Conservation (phyloP, 2,329 filamentous ascomycete species). For the Monilinia aucupariae region DNA sequence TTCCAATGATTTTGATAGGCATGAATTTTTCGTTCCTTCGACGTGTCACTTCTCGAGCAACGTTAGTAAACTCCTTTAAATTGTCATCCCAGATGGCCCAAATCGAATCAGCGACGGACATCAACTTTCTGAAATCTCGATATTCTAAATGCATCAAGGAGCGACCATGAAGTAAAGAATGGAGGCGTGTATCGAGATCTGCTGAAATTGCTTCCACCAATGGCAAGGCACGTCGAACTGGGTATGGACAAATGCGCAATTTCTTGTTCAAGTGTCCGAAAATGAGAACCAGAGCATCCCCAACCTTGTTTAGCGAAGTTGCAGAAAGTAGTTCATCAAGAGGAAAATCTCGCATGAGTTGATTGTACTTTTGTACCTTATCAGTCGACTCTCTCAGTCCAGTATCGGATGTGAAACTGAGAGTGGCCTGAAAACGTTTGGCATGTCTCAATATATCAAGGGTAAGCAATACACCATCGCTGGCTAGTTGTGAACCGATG, state of each 20-base stretch:
- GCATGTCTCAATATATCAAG: slow-evolving; percentile 94
- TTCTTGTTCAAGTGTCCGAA: slow-evolving; percentile 98
- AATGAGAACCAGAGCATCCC: slow-evolving; percentile 83
- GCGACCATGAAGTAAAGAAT: slow-evolving; percentile 77
- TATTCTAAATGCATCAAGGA: slow-evolving; percentile 90
- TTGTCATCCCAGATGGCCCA: slow-evolving; percentile 94
- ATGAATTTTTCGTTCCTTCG: slow-evolving; percentile 97
- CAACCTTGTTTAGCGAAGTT: slow-evolving; percentile 79
- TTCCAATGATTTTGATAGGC: slow-evolving; percentile 88
- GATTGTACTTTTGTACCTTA: slow-evolving; percentile 96
- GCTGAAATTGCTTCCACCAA: slow-evolving; percentile 96
- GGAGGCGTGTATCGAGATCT: slow-evolving; percentile 81
- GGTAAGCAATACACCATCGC: slow-evolving; percentile 83
- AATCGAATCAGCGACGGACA: slow-evolving; percentile 76
- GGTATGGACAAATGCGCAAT: slow-evolving; percentile 91
- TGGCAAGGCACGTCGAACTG: slow-evolving; percentile 81
- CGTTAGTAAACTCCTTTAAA: slow-evolving; percentile 95
- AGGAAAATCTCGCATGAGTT: slow-evolving; percentile 96
- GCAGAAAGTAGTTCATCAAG: slow-evolving; percentile 91
- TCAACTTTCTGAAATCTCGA: slow-evolving; percentile 78
- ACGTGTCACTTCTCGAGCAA: slow-evolving; percentile 89
- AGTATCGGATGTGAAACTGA: slow-evolving; percentile 94
- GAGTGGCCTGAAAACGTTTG: slow-evolving; percentile 95
- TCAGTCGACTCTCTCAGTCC: slow-evolving; percentile 94
- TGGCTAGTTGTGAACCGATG: slow-evolving; percentile 82